Evolutionary conservation across 257 asterid species (phyloP).

Genomic region (Ajuga chamaepitys): DNA sequence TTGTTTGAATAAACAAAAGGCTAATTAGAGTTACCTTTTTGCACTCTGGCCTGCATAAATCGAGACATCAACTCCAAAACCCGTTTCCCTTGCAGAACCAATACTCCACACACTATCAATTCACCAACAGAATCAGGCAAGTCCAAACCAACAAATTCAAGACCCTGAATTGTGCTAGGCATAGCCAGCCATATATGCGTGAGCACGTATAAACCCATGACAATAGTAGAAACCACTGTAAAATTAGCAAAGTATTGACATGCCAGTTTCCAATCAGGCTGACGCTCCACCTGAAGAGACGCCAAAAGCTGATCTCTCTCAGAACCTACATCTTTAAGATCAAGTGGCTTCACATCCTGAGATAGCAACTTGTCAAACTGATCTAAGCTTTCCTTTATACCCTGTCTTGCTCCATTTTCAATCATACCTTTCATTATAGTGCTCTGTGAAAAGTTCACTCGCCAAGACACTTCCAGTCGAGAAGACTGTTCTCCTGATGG

Average conservation of each 20-base stretch:
- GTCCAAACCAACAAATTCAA: constrained; percentile 93
- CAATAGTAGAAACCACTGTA: constrained; percentile 57
- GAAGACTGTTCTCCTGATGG: constrained; percentile 82
- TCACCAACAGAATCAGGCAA: constrained; percentile 98
- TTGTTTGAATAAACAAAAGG: neutral
- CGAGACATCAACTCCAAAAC: constrained; percentile 75
- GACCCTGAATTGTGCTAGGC: constrained; percentile 85
- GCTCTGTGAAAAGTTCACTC: constrained; percentile 85
- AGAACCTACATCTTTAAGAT: constrained; percentile 57
- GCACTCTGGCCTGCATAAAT: constrained; percentile 88
- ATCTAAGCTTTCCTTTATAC: constrained; percentile 85
- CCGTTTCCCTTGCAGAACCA: constrained; percentile 89
- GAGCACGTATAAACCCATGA: constrained; percentile 58
- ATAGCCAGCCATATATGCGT: constrained; percentile 61
- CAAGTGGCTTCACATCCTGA: constrained; percentile 73
- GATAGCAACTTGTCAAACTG: constrained; percentile 58
- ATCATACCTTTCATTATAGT: constrained; percentile 92
- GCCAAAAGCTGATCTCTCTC: constrained; percentile 92
- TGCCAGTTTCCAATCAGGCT: constrained; percentile 78
- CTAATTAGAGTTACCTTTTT: constrained; percentile 51
- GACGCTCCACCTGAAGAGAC: constrained; percentile 66
- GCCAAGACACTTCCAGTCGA: constrained; percentile 76
- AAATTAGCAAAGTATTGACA: constrained; percentile 86
- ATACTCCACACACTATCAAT: constrained; percentile 69
- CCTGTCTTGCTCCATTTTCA: constrained; percentile 90